Base-by-base conservation (phyloP, 306 rosid species). In the Betula pendula region DNA sequence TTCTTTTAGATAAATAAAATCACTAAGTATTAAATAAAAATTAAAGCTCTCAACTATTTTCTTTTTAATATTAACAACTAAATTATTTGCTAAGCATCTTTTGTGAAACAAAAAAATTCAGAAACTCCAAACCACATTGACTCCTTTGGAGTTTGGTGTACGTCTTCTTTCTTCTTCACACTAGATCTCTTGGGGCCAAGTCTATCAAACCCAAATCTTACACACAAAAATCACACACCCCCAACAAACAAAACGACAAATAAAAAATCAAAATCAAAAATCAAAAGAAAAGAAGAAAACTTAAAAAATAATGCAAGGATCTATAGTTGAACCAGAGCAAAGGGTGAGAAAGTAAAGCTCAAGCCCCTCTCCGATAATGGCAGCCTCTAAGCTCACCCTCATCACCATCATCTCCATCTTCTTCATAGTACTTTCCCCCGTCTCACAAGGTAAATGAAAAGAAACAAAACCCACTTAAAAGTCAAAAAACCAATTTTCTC, bases 271-370 rank as follows among this genome's bases (percentile, higher is more conserved):
- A 33, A 9, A 42, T n/a, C n/a, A 25, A 2, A 25, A 44, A 25
- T 65, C 50, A 8, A 35, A 77, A 75, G 63, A 65, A 20, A 40
- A 70, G 44, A 27, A 8, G 45, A 40, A 40, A 38, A 27, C 79
- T 48, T 44, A 48, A 45, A 85, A 71, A 85, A 89, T 88, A 78
- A 93, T 93, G 98, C 98, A 88, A 89, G 97, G 69, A 75, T 83
- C 87, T 85, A 68, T 27, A 74, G 82, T 80, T 63, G 86, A 88
- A 81, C 80, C 85, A 71, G 87, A 80, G 83, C 14, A 86, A 63
- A 84, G 77, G 87, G 84, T 78, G 96, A 86, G 62, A 87, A 85
- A 69, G 68, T 79, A 43, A 85, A 89, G 79, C 74, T 69, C 42
- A 73, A 77, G 20, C 85, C 52, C 33, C 78, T 68, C 70, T 75